Evolutionary conservation across 2,329 filamentous ascomycete genomes (phyloP), one percentile per base, ranked within the genome.

Genomic region (Alternaria metachromatica): DNA sequence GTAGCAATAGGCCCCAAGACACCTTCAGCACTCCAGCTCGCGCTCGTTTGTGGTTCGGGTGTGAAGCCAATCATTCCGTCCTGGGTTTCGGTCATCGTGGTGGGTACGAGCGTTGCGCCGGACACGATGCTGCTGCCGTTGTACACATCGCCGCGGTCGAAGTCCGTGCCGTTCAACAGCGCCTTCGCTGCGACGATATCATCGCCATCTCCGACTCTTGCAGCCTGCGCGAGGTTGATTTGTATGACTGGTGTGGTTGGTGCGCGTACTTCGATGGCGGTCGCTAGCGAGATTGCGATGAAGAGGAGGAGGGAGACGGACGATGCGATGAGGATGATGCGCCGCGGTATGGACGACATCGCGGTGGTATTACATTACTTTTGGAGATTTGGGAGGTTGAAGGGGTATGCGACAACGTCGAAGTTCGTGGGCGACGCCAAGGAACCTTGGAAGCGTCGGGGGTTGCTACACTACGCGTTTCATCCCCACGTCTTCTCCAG

Each of bases 141-240:
- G 20, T 69, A 64, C 25, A 77, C 67, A 58, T 75, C 72, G 33
- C 66, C 72, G 7, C 75, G 73, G 51, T 78, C 72, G 60, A 77
- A 73, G 3, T 62, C 71, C 0, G 75, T 74, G 6, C 72, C 72
- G 49, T 79, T 77, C 20, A 78, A 59, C 3, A 65, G 64, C 15
- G 67, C 76, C 43, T 77, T 74, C 25, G 58, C 68, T 26, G 67
- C 53, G n/a, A 74, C 46, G 15, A 70, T 44, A 5, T 62, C 60
- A 13, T 72, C 67, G 4, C 61, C 63, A 23, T 70, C 62, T 20
- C 61, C 66, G 6, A 70, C 49, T 56, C 72, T 73, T 43, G 71
- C 72, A 7, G 71, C 74, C 62, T 78, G 75, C 23, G 74, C 75
- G n/a, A 70, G 46, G 2, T 51, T 46, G 21, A 78, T 61, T 46